phyloP scores from a whole-genome alignment of 768 basidiomycete species.

The Agaricus sinodeliciosus region DNA sequence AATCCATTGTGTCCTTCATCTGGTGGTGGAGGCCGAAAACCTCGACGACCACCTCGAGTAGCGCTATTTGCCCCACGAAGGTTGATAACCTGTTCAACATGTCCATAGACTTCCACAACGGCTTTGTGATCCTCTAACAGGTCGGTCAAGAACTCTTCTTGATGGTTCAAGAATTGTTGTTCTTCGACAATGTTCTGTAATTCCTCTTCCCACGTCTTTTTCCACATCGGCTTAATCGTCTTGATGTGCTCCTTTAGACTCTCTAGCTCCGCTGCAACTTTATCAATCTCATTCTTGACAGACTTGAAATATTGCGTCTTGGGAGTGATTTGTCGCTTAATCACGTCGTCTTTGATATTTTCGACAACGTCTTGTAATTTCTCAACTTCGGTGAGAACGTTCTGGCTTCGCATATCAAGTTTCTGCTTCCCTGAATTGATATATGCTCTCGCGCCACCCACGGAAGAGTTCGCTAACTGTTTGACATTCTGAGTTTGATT shows the following conservation, averaged over 20 bases:
- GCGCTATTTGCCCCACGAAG: constrained; percentile 42
- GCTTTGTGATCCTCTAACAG: constrained; percentile 90
- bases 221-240: constrained; percentile 93
- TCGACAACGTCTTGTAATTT: constrained; percentile 91
- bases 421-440: constrained; percentile 90
- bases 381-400: constrained; percentile 87
- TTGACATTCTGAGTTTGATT: constrained; percentile 84
- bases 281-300: constrained; percentile 66
- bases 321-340: constrained; percentile 82
- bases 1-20: constrained; percentile 67
- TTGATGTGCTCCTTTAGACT: constrained; percentile 80
- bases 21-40: constrained; percentile 53
- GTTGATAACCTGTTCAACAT: constrained; percentile 85
- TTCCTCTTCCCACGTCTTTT: constrained; percentile 98
- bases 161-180: constrained; percentile 88
- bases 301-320: constrained; percentile 63
- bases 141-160: constrained; percentile 86
- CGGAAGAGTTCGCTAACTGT: constrained; percentile 72
- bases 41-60: constrained; percentile 25
- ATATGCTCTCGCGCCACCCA: constrained; percentile 82
- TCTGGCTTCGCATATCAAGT: constrained; percentile 85
- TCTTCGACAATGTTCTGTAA: constrained; percentile 95
- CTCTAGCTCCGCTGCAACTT: constrained; percentile 61
- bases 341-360: constrained; percentile 82
- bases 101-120: constrained; percentile 78